Conservation (phyloP, 148 eudicot species). For the Arctostaphylos glauca region DNA sequence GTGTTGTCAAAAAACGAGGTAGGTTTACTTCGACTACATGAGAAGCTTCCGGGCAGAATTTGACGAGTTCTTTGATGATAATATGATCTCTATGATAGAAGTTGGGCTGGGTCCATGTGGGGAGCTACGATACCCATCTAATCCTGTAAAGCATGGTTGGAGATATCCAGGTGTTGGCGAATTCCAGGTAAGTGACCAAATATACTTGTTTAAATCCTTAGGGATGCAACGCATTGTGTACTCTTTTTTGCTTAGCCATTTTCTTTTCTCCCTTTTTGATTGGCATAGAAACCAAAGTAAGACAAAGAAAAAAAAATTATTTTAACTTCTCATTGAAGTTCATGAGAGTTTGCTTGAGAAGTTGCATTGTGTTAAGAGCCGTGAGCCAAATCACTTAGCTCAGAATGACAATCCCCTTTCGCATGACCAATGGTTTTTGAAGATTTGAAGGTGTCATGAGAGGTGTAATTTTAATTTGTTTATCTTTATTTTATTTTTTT, state of each 20-base stretch:
- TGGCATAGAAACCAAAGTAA: background rate
- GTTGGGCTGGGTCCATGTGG: constrained; percentile 93
- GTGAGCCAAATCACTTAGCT: background rate
- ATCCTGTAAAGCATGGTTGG: constrained; percentile 81
- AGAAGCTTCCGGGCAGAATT: constrained; percentile 83
- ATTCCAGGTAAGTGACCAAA: constrained; percentile 62
- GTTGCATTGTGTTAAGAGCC: background rate
- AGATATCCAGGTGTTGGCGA: constrained; percentile 91
- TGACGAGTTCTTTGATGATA: constrained; percentile 69
- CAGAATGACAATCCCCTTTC: background rate
- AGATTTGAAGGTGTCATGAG: background rate
- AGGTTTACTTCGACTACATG: constrained; percentile 95
- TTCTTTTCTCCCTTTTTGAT: background rate
- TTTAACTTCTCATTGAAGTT: background rate
- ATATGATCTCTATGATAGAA: constrained; percentile 71
- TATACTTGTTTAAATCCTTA: background rate
- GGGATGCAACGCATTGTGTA: background rate
- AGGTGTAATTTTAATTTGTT: background rate
- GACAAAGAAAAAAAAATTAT: background rate
- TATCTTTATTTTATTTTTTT: background rate
- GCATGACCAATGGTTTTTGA: background rate
- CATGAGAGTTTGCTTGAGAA: background rate
- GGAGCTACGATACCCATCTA: constrained; percentile 85
- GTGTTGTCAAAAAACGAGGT: constrained; percentile 9
- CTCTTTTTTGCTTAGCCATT: background rate